Percentiles rank a stretch among this genome's conserved stretches.
These are phyloP conservation scores for Gentiana dahurica DNA, from an alignment of 257 asterid genomes.

Conservation along the genomic window DNA sequence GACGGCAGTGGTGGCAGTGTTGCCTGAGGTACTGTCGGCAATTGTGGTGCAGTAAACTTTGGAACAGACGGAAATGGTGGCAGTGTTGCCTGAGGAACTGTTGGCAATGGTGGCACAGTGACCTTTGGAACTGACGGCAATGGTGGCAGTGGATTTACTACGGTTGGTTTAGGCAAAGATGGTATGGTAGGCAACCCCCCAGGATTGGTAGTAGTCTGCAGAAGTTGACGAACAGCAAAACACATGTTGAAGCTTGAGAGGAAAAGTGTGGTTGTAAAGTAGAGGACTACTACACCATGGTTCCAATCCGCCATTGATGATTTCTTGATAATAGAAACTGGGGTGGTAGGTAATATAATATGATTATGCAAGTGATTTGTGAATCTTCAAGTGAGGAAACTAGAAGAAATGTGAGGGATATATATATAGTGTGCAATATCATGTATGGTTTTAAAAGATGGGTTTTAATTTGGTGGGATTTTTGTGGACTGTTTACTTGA, in stretches of 20 bases:
- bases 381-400: too few relatives aligned
- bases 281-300: conserved; percentile 2
- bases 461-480: too few relatives aligned
- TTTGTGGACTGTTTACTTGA: too few relatives aligned
- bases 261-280: neutral
- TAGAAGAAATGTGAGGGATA: too few relatives aligned
- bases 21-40: neutral
- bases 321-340: too few relatives aligned
- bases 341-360: too few relatives aligned
- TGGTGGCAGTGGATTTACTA: neutral
- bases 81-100: neutral
- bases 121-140: neutral
- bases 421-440: too few relatives aligned
- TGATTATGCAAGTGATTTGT: too few relatives aligned
- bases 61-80: neutral
- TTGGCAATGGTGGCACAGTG: neutral
- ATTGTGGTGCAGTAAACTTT: neutral
- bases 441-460: too few relatives aligned
- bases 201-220: conserved; percentile 1
- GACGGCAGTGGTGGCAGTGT: neutral
- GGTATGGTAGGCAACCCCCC: conserved; percentile 8
- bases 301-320: conserved; percentile 8
- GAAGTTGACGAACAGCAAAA: conserved; percentile 7
- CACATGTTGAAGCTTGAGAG: conserved; percentile 5
- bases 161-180: conserved; percentile 2